A percentile compares a stretch with the other conserved stretches of the same genome.
phyloP scores from a whole-genome alignment of 116 monocot genomes.

The Dioscorea cayenensis region DNA sequence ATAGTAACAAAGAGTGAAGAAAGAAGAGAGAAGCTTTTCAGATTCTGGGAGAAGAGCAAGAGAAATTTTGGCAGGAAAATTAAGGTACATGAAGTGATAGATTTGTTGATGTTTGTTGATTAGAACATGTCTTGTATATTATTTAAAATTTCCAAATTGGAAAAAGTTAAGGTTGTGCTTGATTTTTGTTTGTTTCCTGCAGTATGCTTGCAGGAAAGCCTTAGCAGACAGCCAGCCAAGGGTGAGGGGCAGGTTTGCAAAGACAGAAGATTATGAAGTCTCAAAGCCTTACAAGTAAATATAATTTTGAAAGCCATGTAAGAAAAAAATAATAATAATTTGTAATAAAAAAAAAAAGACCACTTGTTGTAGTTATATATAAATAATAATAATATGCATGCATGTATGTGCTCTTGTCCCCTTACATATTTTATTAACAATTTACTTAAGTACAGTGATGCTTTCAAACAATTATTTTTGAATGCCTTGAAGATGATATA shows the following conservation, averaged over 20 bases:
- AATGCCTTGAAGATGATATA: too few species aligned
- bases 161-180: neutral
- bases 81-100: conserved; percentile 44
- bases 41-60: conserved; percentile 74
- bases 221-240: conserved; percentile 86
- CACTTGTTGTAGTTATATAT: too few species aligned
- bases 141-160: neutral
- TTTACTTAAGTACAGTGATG: too few species aligned
- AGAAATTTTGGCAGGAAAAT: conserved; percentile 94
- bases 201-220: conserved; percentile 98
- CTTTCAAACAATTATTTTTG: too few species aligned
- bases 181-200: conserved; percentile 8
- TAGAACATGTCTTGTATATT: neutral
- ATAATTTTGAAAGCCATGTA: too few species aligned
- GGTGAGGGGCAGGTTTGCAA: conserved; percentile 88
- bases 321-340: too few species aligned
- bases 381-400: too few species aligned
- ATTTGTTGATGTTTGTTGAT: neutral
- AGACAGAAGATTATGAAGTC: conserved; percentile 46
- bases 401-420: too few species aligned
- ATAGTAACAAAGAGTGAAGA: conserved; percentile 45
- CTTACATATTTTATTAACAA: too few species aligned
- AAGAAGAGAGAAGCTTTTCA: conserved; percentile 69
- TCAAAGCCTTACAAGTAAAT: conserved; percentile 10
- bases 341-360: too few species aligned